These are phyloP conservation scores for Cyclotella kingstonii DNA, from an alignment of 108 stramenopile species.

Conservation along the genomic window DNA sequence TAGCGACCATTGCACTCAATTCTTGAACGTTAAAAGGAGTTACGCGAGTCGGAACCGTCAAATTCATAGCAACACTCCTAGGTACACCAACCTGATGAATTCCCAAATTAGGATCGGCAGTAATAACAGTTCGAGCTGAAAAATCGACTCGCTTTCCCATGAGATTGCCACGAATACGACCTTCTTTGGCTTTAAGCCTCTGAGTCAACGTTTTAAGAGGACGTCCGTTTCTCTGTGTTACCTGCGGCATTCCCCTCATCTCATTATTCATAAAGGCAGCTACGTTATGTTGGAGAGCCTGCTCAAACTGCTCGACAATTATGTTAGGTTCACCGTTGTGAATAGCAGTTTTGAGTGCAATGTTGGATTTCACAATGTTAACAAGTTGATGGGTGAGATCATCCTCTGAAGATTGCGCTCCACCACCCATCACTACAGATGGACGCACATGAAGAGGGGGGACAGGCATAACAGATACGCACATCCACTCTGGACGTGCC, in stretches of 20 bases:
- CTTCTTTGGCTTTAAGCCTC: slow-evolving; percentile 97
- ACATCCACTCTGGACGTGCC: slow-evolving; percentile 97
- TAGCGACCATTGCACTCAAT: slow-evolving; percentile 86
- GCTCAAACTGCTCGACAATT: slow-evolving; percentile 94
- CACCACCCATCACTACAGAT: slow-evolving; percentile 80
- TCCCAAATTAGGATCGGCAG: slow-evolving; percentile 98
- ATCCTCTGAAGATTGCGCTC: slow-evolving; percentile 82
- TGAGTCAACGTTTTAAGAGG: slow-evolving; percentile 95
- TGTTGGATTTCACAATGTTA: slow-evolving; percentile 95
- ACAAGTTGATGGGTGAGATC: slow-evolving; percentile 97
- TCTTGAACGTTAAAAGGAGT: slow-evolving; percentile 92
- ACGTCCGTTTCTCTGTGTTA: slow-evolving; percentile 93
- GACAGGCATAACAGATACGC: slow-evolving; percentile 95
- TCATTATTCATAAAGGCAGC: slow-evolving; percentile 95
- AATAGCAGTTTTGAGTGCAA: slow-evolving; percentile 86
- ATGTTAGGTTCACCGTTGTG: slow-evolving; percentile 90
- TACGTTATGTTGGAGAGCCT: slow-evolving; percentile 94
- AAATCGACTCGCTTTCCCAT: slow-evolving; percentile 99
- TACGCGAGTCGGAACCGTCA: slow-evolving; percentile 97
- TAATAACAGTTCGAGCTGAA: slow-evolving; percentile 98
- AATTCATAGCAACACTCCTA: slow-evolving; percentile 92
- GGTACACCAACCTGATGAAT: slow-evolving; percentile 99
- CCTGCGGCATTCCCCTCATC: slow-evolving; percentile 86
- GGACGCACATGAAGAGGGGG: slow-evolving; percentile 99
- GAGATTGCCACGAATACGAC: slow-evolving; percentile 98